Evolutionary conservation across 2,329 filamentous ascomycete genomes (phyloP).

Genomic region (Hypocreales sp.): DNA sequence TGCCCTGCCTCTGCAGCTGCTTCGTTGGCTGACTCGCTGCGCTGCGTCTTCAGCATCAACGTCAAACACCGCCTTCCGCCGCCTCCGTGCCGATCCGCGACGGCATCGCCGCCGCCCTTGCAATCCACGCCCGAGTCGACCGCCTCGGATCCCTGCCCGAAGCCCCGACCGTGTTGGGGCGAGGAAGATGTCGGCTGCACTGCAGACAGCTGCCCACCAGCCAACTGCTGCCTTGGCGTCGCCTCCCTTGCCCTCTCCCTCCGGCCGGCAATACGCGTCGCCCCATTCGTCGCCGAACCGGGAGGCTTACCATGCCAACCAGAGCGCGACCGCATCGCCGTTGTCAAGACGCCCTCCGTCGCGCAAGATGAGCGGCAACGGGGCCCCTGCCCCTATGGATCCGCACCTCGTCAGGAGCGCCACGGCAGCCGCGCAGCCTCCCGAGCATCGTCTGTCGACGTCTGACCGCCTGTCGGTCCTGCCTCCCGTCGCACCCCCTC

Average conservation of each 20-base stretch:
- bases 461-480: constrained; percentile 41
- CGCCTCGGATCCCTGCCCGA: no score
- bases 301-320: constrained; percentile 42
- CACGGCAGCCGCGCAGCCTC: constrained; percentile 22
- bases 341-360: constrained; percentile 36
- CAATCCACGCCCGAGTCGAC: no score
- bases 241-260: constrained; percentile 31
- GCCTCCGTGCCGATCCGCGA: no score
- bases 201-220: constrained; percentile 44
- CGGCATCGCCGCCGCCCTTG: no score
- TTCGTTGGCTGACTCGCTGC: no score
- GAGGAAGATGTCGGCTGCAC: constrained; percentile 37
- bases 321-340: constrained; percentile 30
- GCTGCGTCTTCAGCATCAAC: no score
- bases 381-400: constrained; percentile 18
- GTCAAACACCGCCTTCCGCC: no score
- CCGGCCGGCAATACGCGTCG: constrained; percentile 35
- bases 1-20: no score
- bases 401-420: constrained; percentile 26
- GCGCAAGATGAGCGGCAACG: constrained; percentile 35
- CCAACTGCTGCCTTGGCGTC: constrained; percentile 32
- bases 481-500: constrained; percentile 61
- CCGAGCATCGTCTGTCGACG: constrained; percentile 26
- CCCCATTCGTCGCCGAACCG: constrained; percentile 34
- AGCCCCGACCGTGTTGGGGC: no score